Evolutionary conservation across 1,284 basidiomycete genomes (phyloP), one percentile per base, ranked within the genome.

Genomic region (Sanghuangporus baumii): DNA sequence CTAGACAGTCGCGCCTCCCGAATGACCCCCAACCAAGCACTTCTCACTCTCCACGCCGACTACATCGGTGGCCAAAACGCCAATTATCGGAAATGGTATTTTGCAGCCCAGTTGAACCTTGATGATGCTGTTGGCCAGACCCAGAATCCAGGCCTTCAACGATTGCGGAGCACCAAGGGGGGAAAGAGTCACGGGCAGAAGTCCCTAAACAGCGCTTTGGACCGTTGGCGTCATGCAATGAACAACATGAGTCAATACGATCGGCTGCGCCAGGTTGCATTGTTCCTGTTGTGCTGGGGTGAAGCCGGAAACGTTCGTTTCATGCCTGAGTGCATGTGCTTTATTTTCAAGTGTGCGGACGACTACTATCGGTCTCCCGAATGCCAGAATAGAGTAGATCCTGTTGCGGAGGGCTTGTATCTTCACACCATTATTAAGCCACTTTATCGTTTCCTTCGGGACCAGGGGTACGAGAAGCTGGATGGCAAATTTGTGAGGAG

Each of bases 341-440:
- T 98, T 85, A 96, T 99, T 75, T 99, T 99, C 89, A 99, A 99
- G 79, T 99, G 96, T 71, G 96, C 97, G 59, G 96, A 99, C 75
- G 96, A 99, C 78, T 99, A 98, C 75, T 99, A 99, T 76, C 93
- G 96, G 67, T 96, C 93, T 64, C 89, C 96, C 40, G 97, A 99
- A 75, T 99, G 96, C 74, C 97, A 99, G 79, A 97, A 94, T 78
- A 81, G 89, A 67, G 79, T 94, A 61, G 97, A 99, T 65, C 90
- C 96, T 12, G 93, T 98, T 2, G 93, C 93, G 4, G 97, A 99
- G 72, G 96, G 96, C 54, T 79, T 99, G 36, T 99, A 96, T 75
- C 85, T 99, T 55, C 86, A 94, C 63, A 85, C 91, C 2, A 88
- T 99, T 70, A 88, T 99, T 75, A 96, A 97, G 73, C 96, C 96